Evolutionary conservation across 495 filamentous ascomycete species (phyloP), one percentile per base, ranked within the genome.

Genomic region (Letharia lupina): DNA sequence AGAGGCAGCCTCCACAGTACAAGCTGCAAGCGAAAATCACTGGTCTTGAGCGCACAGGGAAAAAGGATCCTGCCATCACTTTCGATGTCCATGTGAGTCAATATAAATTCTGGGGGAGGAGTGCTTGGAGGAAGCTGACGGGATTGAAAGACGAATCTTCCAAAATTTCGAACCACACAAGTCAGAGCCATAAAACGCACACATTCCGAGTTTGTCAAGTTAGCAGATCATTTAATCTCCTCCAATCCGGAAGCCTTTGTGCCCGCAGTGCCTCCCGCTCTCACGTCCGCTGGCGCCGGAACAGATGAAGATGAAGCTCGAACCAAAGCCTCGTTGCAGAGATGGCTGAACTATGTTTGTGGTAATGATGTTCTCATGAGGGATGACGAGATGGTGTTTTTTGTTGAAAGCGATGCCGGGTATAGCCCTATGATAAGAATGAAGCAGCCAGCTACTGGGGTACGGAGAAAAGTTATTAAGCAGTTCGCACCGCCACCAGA

Each of bases 401-500:
- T 99, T 67, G 92, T 98, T 33, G 95, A 99, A 75, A 94, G 91
- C 70, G 95, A 99, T 76, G 96, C 96, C 75, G 95, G 95, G 33
- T 99, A 99, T 74, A 96, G 91, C 71, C 95, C 95, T 8, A 89
- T 98, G 67, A 87, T 98, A 28, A 86, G 91, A 70, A 89, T 91
- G 81, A 96, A 96, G 79, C 95, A 99, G 76, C 95, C 95, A 9
- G 95, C 95, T 20, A 99, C 95, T 0, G 95, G 95, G 48, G 91
- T 98, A 64, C 86, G 93, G 52, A 85, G 95, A 70, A 94, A 95
- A 77, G 86, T 97, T 52, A 82, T 99, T 76, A 99, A 99, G 80
- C 95, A 99, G 76, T 99, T 99, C 73, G 95, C 95, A 20, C 95
- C 95, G 9, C 95, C 95, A 0, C 91, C 93, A 10, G 95, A 99